Evolutionary conservation across 805 yeast genomes (phyloP), one percentile per base, ranked within the genome.

Genomic region (Saccharomyces mikatae): DNA sequence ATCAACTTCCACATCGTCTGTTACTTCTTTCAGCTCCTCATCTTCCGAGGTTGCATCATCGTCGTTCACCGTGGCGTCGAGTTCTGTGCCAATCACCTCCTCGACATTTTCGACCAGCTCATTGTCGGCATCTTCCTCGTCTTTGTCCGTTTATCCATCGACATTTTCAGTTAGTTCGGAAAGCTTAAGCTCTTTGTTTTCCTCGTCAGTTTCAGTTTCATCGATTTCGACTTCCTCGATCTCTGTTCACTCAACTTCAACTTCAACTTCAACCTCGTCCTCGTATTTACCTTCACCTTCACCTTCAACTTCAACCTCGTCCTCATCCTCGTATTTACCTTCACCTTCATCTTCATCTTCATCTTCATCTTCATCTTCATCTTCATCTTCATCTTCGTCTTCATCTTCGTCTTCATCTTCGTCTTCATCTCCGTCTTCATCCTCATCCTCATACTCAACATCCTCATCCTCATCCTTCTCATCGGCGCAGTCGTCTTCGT

Each of bases 281-380:
- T 27, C 50, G 1, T 22, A 36, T 3, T 32, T 50, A 6, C 22
- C 26, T 9, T 28, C 46, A 4, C 6, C 27, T 2, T 14, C 50
- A 3, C 29, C 30, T 21, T 36, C 54, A 24, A 22, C 48, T 2
- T 32, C 61, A 2, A 41, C 59, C 8, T 44, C 57, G 2, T 53
- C 67, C 14, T 50, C 64, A 10, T 26, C 65, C 6, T 58, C 66
- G 6, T 47, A 66, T 2, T 31, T 61, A 21, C 4, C 56, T 1
- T 17, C 60, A 5, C n/a, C 60, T 6, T 55, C 68, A 1, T 51
- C 62, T 0, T 14, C 46, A 30, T n/a, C 54, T 29, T 41, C 52
- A 41, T 51, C 54, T 31, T 36, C 51, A 5, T 13, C 50, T 21
- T 48, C 54, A 26, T 52, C 54, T 21, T 46, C 66, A 9, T 50